These are phyloP conservation scores for Metschnikowia corniflorae DNA, from an alignment of 805 yeast species.

Conservation along the genomic window DNA sequence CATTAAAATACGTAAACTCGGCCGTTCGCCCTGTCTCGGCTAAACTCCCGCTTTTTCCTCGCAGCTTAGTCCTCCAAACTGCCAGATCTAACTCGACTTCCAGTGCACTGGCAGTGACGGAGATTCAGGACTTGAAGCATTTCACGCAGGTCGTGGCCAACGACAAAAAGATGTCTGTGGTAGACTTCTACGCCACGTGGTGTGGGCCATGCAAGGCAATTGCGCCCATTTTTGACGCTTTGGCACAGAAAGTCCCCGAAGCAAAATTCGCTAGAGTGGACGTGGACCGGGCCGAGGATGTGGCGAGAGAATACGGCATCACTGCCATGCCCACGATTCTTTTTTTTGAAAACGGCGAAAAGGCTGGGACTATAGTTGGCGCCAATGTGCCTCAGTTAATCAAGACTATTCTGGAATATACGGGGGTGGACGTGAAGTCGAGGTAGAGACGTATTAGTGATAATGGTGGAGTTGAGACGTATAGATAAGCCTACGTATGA, in stretches of 20 bases:
- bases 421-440: slow-evolving; percentile 25
- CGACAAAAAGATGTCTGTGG: slow-evolving; percentile 43
- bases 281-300: slow-evolving; percentile 58
- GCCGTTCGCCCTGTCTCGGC: no score
- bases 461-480: no score
- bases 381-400: slow-evolving; percentile 49
- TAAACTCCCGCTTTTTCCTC: no score
- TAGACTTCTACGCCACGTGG: slow-evolving; percentile 72
- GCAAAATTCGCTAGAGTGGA: slow-evolving; percentile 68
- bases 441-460: no score
- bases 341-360: slow-evolving; percentile 57
- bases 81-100: no score
- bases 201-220: slow-evolving; percentile 79
- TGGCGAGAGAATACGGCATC: slow-evolving; percentile 59
- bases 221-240: slow-evolving; percentile 49
- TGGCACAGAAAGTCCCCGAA: slow-evolving; percentile 42
- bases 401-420: slow-evolving; percentile 25
- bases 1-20: no score
- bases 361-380: slow-evolving; percentile 58
- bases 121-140: slow-evolving; percentile 25
- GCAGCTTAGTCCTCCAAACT: no score
- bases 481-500: no score
- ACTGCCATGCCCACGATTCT: slow-evolving; percentile 77
- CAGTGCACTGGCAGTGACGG: slow-evolving; percentile 29
- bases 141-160: slow-evolving; percentile 24